Base-by-base conservation (phyloP, 176 grass and related monocot species). In the Triticum urartu region DNA sequence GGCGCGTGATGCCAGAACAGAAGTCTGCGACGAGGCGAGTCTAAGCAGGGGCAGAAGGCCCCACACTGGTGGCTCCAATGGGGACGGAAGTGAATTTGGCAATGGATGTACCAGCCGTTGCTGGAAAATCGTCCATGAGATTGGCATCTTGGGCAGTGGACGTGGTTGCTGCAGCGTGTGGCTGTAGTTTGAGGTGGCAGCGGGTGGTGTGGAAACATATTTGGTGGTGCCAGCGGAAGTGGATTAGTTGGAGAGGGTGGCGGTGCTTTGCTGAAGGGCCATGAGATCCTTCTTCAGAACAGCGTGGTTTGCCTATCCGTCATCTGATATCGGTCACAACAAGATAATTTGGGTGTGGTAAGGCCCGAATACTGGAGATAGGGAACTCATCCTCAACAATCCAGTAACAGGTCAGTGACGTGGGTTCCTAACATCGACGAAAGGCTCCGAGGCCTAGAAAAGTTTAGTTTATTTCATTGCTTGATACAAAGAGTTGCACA, bases 401-500 rank as follows among this genome's bases (percentile, higher is more conserved):
- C 43, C 42, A 40, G 11, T 74, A 26, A 74, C 71, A 74, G 39
- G 40, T 74, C 39, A 54, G n/a, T 75, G 24, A 48, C 11, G 13
- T 48, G 72, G 43, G 72, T 50, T 36, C 11, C 24, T 75, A 75
- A 75, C 72, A 14, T 30, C 7, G 7, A 75, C 45, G 24, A 75
- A 75, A 75, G 72, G 72, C 72, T 50, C 72, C 15, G 24, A 75
- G 72, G 26, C 42, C 7, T 28, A 26, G 40, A 74, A 3, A 75
- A 75, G 11, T 75, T 75, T 4, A 17, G 45, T 52, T 75, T 52
- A 75, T 52, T 75, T 28, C 72, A 75, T 75, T 75, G 72, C 72
- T 75, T 75, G 72, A 75, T 75, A 52, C 45, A 32, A 75, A 52
- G 72, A 75, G 72, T 52, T 75, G 72, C 72, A 75, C 72, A 17